Conservation (phyloP, 352 stramenopile genomes). For the Phytophthora nicotianae region DNA sequence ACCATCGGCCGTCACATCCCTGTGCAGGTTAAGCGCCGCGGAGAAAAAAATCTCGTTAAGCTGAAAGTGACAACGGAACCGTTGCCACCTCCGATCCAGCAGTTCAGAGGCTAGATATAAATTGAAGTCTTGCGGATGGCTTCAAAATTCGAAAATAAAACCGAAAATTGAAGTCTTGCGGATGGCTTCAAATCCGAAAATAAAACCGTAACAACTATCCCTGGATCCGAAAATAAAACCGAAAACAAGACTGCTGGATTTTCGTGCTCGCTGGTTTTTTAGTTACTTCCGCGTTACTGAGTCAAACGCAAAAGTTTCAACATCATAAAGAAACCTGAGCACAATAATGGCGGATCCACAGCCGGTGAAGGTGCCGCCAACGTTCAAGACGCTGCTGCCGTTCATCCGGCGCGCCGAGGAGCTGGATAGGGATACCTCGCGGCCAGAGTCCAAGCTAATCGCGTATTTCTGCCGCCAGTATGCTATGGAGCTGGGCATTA, state of each 20-base stretch:
- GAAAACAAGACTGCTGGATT: no score
- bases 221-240: no score
- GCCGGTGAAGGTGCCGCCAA: slow-evolving; percentile 86
- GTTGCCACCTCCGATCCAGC: slow-evolving; percentile 45
- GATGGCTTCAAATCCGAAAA: no score
- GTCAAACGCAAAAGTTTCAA: not conserved
- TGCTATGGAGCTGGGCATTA: slow-evolving; percentile 89
- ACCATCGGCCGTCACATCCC: slow-evolving; percentile 72
- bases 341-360: slow-evolving; percentile 54
- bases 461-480: slow-evolving; percentile 94
- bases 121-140: not conserved
- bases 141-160: no score
- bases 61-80: slow-evolving; percentile 70
- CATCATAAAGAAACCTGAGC: not conserved
- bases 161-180: not conserved
- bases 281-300: not conserved
- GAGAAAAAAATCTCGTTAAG: slow-evolving; percentile 47
- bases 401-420: slow-evolving; percentile 96
- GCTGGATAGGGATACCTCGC: slow-evolving; percentile 91
- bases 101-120: slow-evolving; percentile 7
- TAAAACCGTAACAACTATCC: no score
- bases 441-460: slow-evolving; percentile 94
- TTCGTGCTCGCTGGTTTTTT: no score
- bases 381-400: slow-evolving; percentile 93
- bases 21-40: slow-evolving; percentile 67